A percentile compares a stretch with the other conserved stretches of the same genome.
These are phyloP conservation scores for Mucor circinelloides DNA, from an alignment of 371 early-diverging fungal genomes.

Conservation along the genomic window DNA sequence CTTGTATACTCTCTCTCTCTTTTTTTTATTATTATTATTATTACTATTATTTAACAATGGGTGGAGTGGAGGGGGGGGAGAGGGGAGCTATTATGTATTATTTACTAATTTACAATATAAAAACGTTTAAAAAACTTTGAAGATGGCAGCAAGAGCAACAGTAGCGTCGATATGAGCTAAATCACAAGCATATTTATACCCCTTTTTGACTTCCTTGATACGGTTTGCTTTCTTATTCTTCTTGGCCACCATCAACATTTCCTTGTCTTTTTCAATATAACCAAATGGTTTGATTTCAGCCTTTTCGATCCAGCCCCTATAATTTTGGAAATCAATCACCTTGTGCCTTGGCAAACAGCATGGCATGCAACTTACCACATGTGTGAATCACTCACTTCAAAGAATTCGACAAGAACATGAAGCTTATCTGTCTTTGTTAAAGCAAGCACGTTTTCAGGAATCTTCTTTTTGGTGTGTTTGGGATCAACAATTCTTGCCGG, in stretches of 20 bases:
- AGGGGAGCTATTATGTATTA: neutral
- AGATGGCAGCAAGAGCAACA: neutral
- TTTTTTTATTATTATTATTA: too few species aligned
- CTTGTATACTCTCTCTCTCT: too few species aligned
- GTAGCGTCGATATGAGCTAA: slow-evolving; percentile 27
- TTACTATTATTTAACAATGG: too few species aligned
- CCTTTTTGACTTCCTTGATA: slow-evolving; percentile 35
- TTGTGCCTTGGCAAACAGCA: too few species aligned
- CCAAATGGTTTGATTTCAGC: slow-evolving; percentile 35
- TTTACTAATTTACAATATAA: neutral
- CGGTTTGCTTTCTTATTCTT: slow-evolving; percentile 26
- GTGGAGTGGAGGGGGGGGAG: slow-evolving; percentile 10
- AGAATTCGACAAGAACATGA: slow-evolving; percentile 15
- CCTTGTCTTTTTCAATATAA: slow-evolving; percentile 28
- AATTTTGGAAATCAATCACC: too few species aligned
- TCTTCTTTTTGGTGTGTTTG: slow-evolving; percentile 9
- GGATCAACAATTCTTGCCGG: slow-evolving; percentile 40
- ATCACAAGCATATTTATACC: slow-evolving; percentile 36
- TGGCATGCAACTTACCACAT: slow-evolving; percentile 33
- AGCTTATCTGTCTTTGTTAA: slow-evolving; percentile 3
- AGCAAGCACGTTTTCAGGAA: slow-evolving; percentile 25
- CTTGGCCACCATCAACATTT: slow-evolving; percentile 36
- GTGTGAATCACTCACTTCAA: slow-evolving; percentile 26
- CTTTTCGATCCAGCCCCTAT: slow-evolving; percentile 47
- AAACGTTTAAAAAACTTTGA: neutral